Evolutionary conservation across 2,329 filamentous ascomycete species (phyloP).

Genomic region (Penicillium occitanis): DNA sequence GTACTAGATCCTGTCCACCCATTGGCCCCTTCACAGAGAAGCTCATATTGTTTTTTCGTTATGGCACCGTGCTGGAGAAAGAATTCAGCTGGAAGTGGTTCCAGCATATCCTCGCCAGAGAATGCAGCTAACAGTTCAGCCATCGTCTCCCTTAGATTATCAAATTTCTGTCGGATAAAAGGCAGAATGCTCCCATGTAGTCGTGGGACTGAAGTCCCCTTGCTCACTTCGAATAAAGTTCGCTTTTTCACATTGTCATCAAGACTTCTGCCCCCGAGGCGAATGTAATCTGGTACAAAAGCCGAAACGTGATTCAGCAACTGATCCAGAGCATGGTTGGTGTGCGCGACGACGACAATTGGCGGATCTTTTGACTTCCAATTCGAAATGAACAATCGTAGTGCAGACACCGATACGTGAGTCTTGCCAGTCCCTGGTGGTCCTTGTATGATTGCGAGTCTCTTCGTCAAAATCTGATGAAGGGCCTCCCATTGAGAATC

Average conservation of each 20-base stretch:
- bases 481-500: conserved; percentile 69
- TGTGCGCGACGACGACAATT: conserved; percentile 79
- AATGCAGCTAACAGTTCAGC: conserved; percentile 47
- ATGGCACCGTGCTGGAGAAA: conserved; percentile 61
- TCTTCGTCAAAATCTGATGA: conserved; percentile 66
- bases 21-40: conserved; percentile 54
- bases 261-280: conserved; percentile 68
- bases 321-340: conserved; percentile 88
- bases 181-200: conserved; percentile 44
- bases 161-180: conserved; percentile 44
- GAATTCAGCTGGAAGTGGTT: conserved; percentile 54
- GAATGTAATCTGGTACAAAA: conserved; percentile 63
- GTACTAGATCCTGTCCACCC: conserved; percentile 42
- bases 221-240: conserved; percentile 64
- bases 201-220: conserved; percentile 29
- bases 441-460: conserved; percentile 76
- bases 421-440: conserved; percentile 82
- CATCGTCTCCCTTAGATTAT: conserved; percentile 45
- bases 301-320: conserved; percentile 64
- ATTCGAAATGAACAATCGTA: conserved; percentile 66
- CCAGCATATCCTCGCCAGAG: conserved; percentile 32
- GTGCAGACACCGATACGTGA: conserved; percentile 70
- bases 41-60: conserved; percentile 62
- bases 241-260: conserved; percentile 64
- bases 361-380: conserved; percentile 59